These are phyloP conservation scores for Scheffersomyces ergatensis DNA, from an alignment of 805 yeast species.

Conservation along the genomic window DNA sequence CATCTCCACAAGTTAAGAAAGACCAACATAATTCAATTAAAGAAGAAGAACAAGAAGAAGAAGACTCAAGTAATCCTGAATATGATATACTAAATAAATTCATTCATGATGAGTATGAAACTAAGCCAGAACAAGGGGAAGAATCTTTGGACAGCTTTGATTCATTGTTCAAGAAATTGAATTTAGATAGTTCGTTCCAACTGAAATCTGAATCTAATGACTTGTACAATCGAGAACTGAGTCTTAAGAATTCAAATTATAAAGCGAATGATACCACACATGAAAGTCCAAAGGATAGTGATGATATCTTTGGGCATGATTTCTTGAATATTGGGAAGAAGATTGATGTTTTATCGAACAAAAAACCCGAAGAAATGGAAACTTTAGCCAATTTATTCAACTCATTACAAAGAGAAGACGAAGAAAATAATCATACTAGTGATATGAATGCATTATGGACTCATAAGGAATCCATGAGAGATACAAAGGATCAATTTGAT, in stretches of 20 bases:
- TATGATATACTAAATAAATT: slow-evolving; percentile 7
- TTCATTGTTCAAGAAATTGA: no score
- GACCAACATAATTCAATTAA: no score
- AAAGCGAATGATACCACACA: no score
- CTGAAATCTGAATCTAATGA: no score
- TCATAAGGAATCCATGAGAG: neutral
- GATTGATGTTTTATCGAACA: neutral
- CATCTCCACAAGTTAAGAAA: no score
- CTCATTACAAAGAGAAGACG: neutral
- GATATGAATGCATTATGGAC: neutral
- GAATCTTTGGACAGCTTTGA: no score
- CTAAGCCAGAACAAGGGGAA: neutral
- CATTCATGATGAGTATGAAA: slow-evolving; percentile 2
- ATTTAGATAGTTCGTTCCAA: no score
- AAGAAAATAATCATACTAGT: neutral
- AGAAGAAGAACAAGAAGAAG: no score
- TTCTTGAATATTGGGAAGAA: neutral
- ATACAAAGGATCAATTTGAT: neutral
- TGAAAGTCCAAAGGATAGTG: neutral
- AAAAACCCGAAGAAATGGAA: neutral
- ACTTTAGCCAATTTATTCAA: neutral
- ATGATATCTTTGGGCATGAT: neutral
- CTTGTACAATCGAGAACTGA: no score
- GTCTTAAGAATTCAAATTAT: no score
- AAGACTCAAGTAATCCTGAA: neutral